These are phyloP conservation scores for Gnomoniopsis smithogilvyi DNA, from an alignment of 2,329 filamentous ascomycete species.

Conservation along the genomic window DNA sequence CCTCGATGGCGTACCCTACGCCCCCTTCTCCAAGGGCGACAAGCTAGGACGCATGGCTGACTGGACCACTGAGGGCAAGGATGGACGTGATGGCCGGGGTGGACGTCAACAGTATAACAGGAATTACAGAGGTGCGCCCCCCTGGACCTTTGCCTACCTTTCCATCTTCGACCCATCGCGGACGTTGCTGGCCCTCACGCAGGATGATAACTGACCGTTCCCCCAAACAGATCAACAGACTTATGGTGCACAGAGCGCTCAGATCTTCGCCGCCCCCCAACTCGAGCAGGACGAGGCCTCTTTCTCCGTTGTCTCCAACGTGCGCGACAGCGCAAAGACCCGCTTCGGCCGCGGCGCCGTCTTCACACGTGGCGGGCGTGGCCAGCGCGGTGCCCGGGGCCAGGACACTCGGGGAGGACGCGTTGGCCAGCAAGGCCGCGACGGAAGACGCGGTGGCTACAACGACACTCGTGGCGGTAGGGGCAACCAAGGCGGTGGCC, in stretches of 20 bases:
- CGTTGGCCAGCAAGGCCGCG: slow-evolving; percentile 53
- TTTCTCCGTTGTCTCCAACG: slow-evolving; percentile 98
- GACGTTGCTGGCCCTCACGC: not conserved
- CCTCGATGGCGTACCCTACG: slow-evolving; percentile 92
- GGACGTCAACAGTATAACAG: slow-evolving; percentile 87
- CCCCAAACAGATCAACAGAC: slow-evolving; percentile 77
- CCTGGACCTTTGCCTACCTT: not conserved
- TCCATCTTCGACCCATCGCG: not conserved
- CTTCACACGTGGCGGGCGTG: slow-evolving; percentile 83
- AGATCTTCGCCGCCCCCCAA: slow-evolving; percentile 83
- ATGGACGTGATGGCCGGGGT: slow-evolving; percentile 66
- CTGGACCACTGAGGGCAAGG: slow-evolving; percentile 92
- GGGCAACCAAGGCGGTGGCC: slow-evolving; percentile 49
- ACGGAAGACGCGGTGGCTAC: slow-evolving; percentile 64
- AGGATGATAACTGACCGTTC: slow-evolving; percentile 19
- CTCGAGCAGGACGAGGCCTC: slow-evolving; percentile 88
- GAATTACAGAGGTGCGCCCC: slow-evolving; percentile 76
- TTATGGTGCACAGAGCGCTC: slow-evolving; percentile 85
- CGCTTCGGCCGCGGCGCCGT: slow-evolving; percentile 87
- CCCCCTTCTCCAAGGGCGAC: slow-evolving; percentile 97
- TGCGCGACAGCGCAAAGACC: slow-evolving; percentile 78
- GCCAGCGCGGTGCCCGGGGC: slow-evolving; percentile 65
- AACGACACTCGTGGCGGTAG: slow-evolving; percentile 13
- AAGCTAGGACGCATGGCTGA: slow-evolving; percentile 99
- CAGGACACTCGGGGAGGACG: slow-evolving; percentile 54